Evolutionary conservation across 2,329 filamentous ascomycete species (phyloP), one percentile per base, ranked within the genome.

Genomic region (Ascochyta clinopodiicola): DNA sequence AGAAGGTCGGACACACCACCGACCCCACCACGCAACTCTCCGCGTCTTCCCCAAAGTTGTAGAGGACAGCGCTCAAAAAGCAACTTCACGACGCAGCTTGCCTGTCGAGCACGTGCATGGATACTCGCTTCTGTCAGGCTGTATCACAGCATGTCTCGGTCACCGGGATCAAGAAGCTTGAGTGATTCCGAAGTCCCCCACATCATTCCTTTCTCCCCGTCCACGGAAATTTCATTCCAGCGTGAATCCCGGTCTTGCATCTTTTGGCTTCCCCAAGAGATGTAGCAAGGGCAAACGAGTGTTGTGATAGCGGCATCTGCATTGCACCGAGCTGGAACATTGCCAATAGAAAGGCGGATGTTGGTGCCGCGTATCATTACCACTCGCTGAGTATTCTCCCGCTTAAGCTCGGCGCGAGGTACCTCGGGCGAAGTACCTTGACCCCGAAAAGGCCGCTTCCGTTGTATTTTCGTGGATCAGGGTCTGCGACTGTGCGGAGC

Each of bases 401-500:
- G 47, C 38, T 12, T 24, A 34, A 48, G 43, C 45, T 44, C 43
- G 37, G 47, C 9, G 27, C 38, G 19, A n/a, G 21, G 44, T 25
- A 57, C 54, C 44, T 57, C 48, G 48, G 47, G 38, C 34, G 6
- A 57, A 37, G 52, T 56, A 42, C 17, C 45, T 40, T 9, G 15
- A 34, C 22, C 13, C 13, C 21, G 34, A 15, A 22, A n/a, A 22
- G 12, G 35, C 22, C 32, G 32, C 32, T 40, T 53, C 50, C 52
- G 52, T 47, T 37, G 52, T 36, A 37, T 56, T 57, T 57, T 57
- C 48, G 54, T 52, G 54, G 34, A 40, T 48, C 47, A 51, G 47
- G 54, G 54, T 52, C 47, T 40, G 40, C n/a, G 32, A 32, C 43
- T 39, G 32, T 56, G 53, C 54, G 38, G 44, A 38, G 15, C 19